Conservation (phyloP, 352 stramenopile genomes). For the Phytophthora quininea region DNA sequence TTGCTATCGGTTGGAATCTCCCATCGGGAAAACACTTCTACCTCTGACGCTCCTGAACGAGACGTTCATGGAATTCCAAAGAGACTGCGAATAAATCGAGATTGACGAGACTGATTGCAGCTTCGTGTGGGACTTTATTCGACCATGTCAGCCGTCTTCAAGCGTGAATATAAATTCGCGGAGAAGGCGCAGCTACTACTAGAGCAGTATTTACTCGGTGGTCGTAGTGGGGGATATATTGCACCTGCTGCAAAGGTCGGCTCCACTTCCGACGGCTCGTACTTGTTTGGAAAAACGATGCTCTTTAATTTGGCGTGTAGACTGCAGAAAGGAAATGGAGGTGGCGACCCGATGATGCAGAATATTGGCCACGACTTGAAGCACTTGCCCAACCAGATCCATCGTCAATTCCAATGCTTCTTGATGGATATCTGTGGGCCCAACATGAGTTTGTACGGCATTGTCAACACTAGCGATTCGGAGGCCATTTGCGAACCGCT, state of each 20-base stretch:
- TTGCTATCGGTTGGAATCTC: slow-evolving; percentile 16
- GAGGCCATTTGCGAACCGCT: slow-evolving; percentile 25
- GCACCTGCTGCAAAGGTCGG: slow-evolving; percentile 2
- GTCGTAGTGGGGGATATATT: not conserved
- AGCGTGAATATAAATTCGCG: slow-evolving; percentile 12
- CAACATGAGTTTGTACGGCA: slow-evolving; percentile 20
- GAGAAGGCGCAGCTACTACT: slow-evolving; percentile 14
- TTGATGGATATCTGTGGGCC: slow-evolving; percentile 26
- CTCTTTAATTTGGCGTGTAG: slow-evolving; percentile 24
- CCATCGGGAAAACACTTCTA: slow-evolving; percentile 6
- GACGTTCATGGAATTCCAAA: slow-evolving; percentile 12
- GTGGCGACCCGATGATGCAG: slow-evolving; percentile 24
- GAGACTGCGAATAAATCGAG: slow-evolving; percentile 22
- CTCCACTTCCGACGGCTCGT: slow-evolving; percentile 19
- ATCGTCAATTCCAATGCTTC: slow-evolving; percentile 24
- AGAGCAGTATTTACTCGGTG: slow-evolving; percentile 10
- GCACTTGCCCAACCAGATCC: slow-evolving; percentile 12
- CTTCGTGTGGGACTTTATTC: slow-evolving; percentile 10
- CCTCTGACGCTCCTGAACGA: slow-evolving; percentile 22
- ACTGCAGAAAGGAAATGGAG: slow-evolving; percentile 23
- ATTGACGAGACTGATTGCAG: slow-evolving; percentile 12
- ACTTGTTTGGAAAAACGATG: slow-evolving; percentile 13
- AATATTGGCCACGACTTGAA: slow-evolving; percentile 23
- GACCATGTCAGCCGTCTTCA: slow-evolving; percentile 12
- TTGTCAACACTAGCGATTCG: slow-evolving; percentile 18